Base-by-base conservation (phyloP, 805 yeast species). In the Candida incommunis region DNA sequence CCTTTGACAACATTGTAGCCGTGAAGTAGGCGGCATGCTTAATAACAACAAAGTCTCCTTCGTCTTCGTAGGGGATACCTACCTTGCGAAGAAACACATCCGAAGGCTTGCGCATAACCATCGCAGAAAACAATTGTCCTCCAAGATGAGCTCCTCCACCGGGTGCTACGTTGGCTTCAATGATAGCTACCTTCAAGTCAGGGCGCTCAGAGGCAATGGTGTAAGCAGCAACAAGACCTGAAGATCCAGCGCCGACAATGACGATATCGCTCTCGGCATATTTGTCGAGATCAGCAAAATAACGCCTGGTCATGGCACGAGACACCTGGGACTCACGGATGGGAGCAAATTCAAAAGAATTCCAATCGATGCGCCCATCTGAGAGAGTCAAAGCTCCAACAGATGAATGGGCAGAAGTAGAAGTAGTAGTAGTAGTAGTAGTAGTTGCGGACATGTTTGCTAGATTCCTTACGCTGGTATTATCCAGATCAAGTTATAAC, bases 141-240 rank as follows among this genome's bases (percentile, higher is more conserved):
- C 85, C 85, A 41, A 81, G 67, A 79, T 82, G 80, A 47, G 82
- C 76, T 23, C 90, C 90, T 50, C 88, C 90, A 47, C 88, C 88
- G 45, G 82, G 81, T 26, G 82, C 71, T n/a, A 80, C 84, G 50
- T 73, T 71, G 27, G 84, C 79, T 64, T 81, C 90, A 47, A 81
- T 71, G 50, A 79, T 76, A 49, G 85, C 84, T 51, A 81, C 74
- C 60, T 77, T 80, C 54, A 81, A 66, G 51, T 81, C 86, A 15
- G 90, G 88, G 60, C 88, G 73, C 56, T 79, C 75, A 59, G 72
- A 77, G 43, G 82, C 86, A 53, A 81, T 67, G 31, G 72, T 75
- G 58, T 75, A 81, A n/a, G 87, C 88, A 23, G 86, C 82, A 45
- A 82, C 73, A 48, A 81, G 67, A 40, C 88, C 88, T 40, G 84